These are phyloP conservation scores for Epichloe sp. DNA, from an alignment of 2,329 filamentous ascomycete species.

Conservation along the genomic window DNA sequence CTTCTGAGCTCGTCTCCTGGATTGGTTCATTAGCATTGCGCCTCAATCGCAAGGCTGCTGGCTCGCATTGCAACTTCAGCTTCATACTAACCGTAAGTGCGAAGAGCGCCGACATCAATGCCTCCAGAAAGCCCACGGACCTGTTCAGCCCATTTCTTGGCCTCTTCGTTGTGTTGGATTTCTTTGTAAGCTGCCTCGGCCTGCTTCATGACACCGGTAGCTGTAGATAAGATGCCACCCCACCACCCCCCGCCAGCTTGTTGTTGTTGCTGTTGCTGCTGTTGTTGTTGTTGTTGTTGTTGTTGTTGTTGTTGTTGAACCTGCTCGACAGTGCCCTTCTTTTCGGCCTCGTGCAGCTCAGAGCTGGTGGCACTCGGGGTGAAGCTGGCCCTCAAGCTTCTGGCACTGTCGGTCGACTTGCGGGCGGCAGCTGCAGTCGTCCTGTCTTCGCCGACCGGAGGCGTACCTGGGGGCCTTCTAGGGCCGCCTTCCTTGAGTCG, in stretches of 20 bases:
- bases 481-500: constrained; percentile 44
- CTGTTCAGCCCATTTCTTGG: constrained; percentile 90
- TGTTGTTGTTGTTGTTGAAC: constrained; percentile 15
- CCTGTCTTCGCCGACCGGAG: constrained; percentile 52
- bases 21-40: neutral
- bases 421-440: constrained; percentile 28
- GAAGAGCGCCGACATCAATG: constrained; percentile 63
- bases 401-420: constrained; percentile 67
- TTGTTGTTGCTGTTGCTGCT: neutral
- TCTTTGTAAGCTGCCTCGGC: constrained; percentile 89
- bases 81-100: constrained; percentile 24
- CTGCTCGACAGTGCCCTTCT: constrained; percentile 35
- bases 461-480: constrained; percentile 33
- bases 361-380: constrained; percentile 55
- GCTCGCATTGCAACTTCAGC: neutral
- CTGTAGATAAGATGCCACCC: constrained; percentile 74
- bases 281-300: neutral
- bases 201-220: constrained; percentile 77
- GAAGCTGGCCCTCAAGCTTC: constrained; percentile 58
- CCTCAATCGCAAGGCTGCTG: neutral
- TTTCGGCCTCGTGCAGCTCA: constrained; percentile 45
- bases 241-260: constrained; percentile 70
- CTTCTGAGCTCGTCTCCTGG: constrained; percentile 75
- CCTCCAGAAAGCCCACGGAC: constrained; percentile 48
- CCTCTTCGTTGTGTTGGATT: constrained; percentile 92